A percentile compares a stretch with the other conserved stretches of the same genome.
Evolutionary conservation across 306 rosid species (phyloP).

Genomic region (Quercus robur): DNA sequence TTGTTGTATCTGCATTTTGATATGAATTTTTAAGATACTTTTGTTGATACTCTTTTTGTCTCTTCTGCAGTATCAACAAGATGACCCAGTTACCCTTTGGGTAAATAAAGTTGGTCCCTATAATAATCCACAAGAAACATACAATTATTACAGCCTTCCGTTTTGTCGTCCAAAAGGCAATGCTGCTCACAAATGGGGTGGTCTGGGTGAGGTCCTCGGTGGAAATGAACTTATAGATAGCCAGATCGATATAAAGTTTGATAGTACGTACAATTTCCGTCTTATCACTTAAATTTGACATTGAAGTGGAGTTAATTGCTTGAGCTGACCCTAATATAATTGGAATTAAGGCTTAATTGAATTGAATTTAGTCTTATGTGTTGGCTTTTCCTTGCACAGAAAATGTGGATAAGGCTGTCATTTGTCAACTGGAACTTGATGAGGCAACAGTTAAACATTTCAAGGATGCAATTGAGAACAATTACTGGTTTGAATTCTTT

Average conservation of each 20-base stretch:
- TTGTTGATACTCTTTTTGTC: background rate
- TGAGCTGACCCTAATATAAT: constrained; percentile 7
- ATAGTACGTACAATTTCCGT: constrained; percentile 43
- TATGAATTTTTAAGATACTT: background rate
- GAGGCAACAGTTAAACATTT: constrained; percentile 73
- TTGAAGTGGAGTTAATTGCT: constrained; percentile 8
- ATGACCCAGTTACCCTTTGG: constrained; percentile 79
- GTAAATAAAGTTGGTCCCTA: constrained; percentile 99
- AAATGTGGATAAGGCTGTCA: constrained; percentile 66
- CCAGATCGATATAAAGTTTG: constrained; percentile 69
- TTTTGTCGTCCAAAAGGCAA: constrained; percentile 66
- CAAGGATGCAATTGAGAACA: constrained; percentile 90
- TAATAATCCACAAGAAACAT: constrained; percentile 98
- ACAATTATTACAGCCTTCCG: constrained; percentile 92
- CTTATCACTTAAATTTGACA: constrained; percentile 10
- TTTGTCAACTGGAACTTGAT: constrained; percentile 60
- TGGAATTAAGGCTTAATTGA: background rate
- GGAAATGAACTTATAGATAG: constrained; percentile 98
- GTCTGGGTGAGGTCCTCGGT: constrained; percentile 97
- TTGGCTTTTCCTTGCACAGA: constrained; percentile 36
- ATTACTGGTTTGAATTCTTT: constrained; percentile 96
- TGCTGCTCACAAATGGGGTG: constrained; percentile 96
- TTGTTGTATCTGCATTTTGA: background rate
- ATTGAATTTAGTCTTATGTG: background rate
- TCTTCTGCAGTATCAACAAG: constrained; percentile 66